Percentiles rank a stretch among this genome's conserved stretches.
Evolutionary conservation across 2,329 filamentous ascomycete genomes (phyloP).

Genomic region (Stagonosporopsis tanaceti): DNA sequence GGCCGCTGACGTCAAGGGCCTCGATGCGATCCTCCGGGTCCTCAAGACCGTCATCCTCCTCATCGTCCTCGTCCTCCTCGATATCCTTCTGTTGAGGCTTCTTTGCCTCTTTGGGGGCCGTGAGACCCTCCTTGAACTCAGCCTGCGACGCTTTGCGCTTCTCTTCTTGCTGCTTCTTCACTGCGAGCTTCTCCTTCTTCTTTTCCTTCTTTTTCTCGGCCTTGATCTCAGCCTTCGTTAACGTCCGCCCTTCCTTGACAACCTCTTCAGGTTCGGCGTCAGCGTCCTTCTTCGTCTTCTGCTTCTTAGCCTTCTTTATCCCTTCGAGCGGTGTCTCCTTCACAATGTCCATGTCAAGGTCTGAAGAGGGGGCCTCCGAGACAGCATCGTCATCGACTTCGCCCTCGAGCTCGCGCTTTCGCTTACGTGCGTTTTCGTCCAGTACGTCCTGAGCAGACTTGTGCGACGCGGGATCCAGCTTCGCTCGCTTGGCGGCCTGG

Average conservation of each 20-base stretch:
- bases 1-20: slow-evolving; percentile 47
- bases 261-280: slow-evolving; percentile 28
- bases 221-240: slow-evolving; percentile 51
- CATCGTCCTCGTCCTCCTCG: slow-evolving; percentile 35
- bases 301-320: slow-evolving; percentile 54
- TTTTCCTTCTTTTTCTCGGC: slow-evolving; percentile 56
- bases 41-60: slow-evolving; percentile 33
- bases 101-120: slow-evolving; percentile 32
- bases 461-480: slow-evolving; percentile 88
- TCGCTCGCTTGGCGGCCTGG: slow-evolving; percentile 72
- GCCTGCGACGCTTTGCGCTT: slow-evolving; percentile 40
- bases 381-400: slow-evolving; percentile 44
- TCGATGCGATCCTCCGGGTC: slow-evolving; percentile 44
- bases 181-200: slow-evolving; percentile 56
- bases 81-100: slow-evolving; percentile 35
- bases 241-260: slow-evolving; percentile 48
- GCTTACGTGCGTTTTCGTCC: slow-evolving; percentile 82
- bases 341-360: slow-evolving; percentile 45
- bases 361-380: slow-evolving; percentile 41
- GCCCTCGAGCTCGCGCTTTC: slow-evolving; percentile 73
- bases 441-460: slow-evolving; percentile 94
- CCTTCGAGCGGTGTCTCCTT: slow-evolving; percentile 51
- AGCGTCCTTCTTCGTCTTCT: slow-evolving; percentile 52
- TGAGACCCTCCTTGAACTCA: slow-evolving; percentile 39
- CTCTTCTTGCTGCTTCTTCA: slow-evolving; percentile 49